Evolutionary conservation across 352 stramenopile species (phyloP), one percentile per base, ranked within the genome.

Genomic region (Phytophthora parvispora): DNA sequence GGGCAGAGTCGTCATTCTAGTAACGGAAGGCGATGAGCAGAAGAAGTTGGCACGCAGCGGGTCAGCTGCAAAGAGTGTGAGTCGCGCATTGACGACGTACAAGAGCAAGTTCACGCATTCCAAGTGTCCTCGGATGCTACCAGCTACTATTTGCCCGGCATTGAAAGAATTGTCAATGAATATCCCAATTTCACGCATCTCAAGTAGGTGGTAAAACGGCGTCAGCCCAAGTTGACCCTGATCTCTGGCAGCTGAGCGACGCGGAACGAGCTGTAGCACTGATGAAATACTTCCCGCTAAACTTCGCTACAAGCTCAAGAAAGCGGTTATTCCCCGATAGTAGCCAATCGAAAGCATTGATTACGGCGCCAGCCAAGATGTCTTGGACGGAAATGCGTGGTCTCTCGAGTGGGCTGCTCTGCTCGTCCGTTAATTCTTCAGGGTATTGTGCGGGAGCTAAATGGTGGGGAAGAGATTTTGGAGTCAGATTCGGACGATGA

Each of bases 41-140:
- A 93, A 97, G 69, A 97, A 98, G 29, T 73, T 97, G 13, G 78
- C 87, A 8, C 77, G 84, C 5, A 96, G 88, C 66, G 85, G 92
- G 5, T 80, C 88, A 18, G 83, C 87, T 8, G 88, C 89, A 6
- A 96, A 95, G 66, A 93, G 87, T 1, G 87, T 97, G 8, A 92
- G 74, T 50, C 86, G 84, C 5, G 87, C 87, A 4, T 80, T 96
- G 48, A 96, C 87, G 18, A 95, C 91, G 64, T 99, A 92, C 76
- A 97, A 97, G 69, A 91, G 72, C 77, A 97, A 89, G 62, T 97
- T 97, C 60, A 78, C 90, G 81, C 91, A 98, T 90, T 78, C 77
- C 45, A 90, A 86, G 53, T 91, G 83, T 49, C 75, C 83, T 38
- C 83, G 89, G 8, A 97, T 96, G 84, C 56, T 94, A 22, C 90